These are phyloP conservation scores for Diaporthe vaccinii DNA, from an alignment of 2,329 filamentous ascomycete genomes.

Conservation along the genomic window DNA sequence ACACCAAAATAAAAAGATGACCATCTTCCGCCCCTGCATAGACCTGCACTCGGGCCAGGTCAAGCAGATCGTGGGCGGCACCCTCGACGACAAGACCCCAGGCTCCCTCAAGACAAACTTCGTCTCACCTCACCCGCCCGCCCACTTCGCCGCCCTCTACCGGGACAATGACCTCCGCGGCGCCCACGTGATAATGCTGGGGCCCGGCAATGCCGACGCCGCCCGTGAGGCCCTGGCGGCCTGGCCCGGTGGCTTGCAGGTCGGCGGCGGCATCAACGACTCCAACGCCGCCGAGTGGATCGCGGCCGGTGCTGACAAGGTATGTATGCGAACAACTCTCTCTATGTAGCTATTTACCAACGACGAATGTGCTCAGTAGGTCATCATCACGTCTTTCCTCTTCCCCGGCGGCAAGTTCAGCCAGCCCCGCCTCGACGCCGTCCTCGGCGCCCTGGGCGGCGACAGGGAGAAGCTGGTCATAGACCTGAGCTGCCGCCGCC, in stretches of 20 bases:
- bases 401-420: constrained; percentile 90
- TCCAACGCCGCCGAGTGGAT: constrained; percentile 90
- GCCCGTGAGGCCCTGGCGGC: constrained; percentile 81
- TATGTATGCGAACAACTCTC: constrained; percentile 52
- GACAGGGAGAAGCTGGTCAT: constrained; percentile 89
- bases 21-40: constrained; percentile 94
- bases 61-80: constrained; percentile 98
- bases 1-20: constrained; percentile 71
- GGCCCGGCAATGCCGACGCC: constrained; percentile 85
- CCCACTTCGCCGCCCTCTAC: constrained; percentile 87
- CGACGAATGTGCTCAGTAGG: constrained; percentile 65
- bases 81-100: constrained; percentile 76
- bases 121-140: constrained; percentile 85
- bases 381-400: constrained; percentile 96
- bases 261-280: constrained; percentile 94
- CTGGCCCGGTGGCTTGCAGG: constrained; percentile 87
- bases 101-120: constrained; percentile 87
- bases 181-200: constrained; percentile 97
- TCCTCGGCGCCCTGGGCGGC: constrained; percentile 79
- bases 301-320: constrained; percentile 88
- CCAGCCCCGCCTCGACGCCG: constrained; percentile 78
- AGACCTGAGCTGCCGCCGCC: constrained; percentile 90
- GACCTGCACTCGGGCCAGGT: constrained; percentile 97
- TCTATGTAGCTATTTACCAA: background rate
- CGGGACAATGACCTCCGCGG: constrained; percentile 79